Base-by-base conservation (phyloP, 768 basidiomycete species). In the Mycena rosella region DNA sequence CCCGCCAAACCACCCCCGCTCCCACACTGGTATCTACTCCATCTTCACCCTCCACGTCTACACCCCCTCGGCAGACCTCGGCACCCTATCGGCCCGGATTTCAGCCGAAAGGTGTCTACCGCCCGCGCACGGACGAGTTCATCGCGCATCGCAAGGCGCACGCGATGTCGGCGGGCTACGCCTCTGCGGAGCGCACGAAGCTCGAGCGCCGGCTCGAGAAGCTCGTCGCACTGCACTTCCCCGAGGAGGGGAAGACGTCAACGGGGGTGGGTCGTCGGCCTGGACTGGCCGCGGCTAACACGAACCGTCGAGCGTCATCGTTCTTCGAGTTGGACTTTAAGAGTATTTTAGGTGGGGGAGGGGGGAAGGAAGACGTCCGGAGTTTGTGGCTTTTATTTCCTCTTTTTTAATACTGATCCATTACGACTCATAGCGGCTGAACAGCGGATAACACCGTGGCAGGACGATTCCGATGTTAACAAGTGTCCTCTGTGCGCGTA, bases 381-480 rank as follows among this genome's bases (percentile, higher is more conserved):
- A 89, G 94, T 94, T 74, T 57, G 81, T 47, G 18, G 55, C 49
- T 67, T 63, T 27, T 52, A 14, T 47, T 63, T 51, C 34, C 24
- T 11, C 34, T 29, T 63, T 54, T 18, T 42, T 55, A 18, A 5
- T 51, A 34, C 32, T 63, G 3, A 53, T 30, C 47, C 1, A 26
- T 32, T 60, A 9, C 22, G 27, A 56, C 26, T 7, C 1, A 30
- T 32, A 93, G 91, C 86, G 59, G 91, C 90, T 4, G 97, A 99
- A 78, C 96, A 97, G 78, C 84, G 87, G 48, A 96, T 99, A 71
- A 96, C 98, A 3, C 95, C 95, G 6, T 99, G 97, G 97, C 89
- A 98, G 76, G 89, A 92, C 44, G 97, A 99, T 75, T 82, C 87
- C 1, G 73, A 83, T 5, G 95, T 90, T 1, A 87, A 86, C 49